A percentile compares a stretch with the other conserved stretches of the same genome.
phyloP scores from a whole-genome alignment of 805 yeast species.

The Dipodascus geniculatus region DNA sequence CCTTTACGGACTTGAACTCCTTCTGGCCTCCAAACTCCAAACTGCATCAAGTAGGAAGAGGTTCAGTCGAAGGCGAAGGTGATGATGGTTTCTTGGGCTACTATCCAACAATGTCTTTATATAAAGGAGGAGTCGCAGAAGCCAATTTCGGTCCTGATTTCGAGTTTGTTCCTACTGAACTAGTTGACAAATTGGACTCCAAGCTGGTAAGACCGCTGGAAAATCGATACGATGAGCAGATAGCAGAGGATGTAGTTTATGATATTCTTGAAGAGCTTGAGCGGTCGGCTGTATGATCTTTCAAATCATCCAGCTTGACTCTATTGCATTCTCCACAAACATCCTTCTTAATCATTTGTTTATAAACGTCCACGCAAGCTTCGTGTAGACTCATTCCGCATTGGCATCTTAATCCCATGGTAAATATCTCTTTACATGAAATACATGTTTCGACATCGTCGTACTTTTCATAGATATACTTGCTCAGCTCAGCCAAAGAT shows the following conservation, averaged over 20 bases:
- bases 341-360: not conserved
- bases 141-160: constrained; percentile 61
- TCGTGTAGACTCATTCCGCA: not conserved
- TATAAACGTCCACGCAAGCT: not conserved
- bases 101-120: constrained; percentile 81
- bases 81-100: constrained; percentile 88
- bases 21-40: constrained; percentile 71
- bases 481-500: not conserved
- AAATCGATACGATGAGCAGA: constrained; percentile 51
- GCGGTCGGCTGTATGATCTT: not conserved
- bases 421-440: not conserved
- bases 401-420: not conserved
- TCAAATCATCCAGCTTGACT: not conserved
- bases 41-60: constrained; percentile 17
- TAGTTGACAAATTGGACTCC: constrained; percentile 11
- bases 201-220: constrained; percentile 37
- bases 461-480: not conserved
- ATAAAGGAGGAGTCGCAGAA: constrained; percentile 62
- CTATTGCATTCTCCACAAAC: not conserved
- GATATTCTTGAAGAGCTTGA: constrained; percentile 81
- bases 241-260: constrained; percentile 72
- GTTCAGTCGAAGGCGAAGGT: constrained; percentile 14
- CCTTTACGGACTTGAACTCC: constrained; percentile 56
- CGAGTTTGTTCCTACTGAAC: constrained; percentile 29
- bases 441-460: not conserved